A percentile compares a stretch with the other conserved stretches of the same genome.
These are phyloP conservation scores for Sclerotinia sclerotiorum DNA, from an alignment of 2,329 filamentous ascomycete genomes.

Conservation along the genomic window DNA sequence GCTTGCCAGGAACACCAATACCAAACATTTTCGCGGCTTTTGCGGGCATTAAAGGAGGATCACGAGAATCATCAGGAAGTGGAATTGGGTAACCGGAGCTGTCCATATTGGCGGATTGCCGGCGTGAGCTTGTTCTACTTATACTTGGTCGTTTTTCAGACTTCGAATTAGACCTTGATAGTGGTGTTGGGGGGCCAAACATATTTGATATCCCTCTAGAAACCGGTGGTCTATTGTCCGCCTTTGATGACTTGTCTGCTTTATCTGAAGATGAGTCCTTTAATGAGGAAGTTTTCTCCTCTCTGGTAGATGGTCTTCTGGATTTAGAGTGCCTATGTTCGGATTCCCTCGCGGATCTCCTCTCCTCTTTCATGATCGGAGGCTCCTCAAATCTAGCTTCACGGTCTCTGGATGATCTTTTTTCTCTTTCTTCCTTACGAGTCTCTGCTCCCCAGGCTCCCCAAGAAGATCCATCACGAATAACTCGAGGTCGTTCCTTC, in stretches of 20 bases:
- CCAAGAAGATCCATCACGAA: constrained; percentile 69
- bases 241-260: constrained; percentile 46
- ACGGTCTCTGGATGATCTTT: constrained; percentile 40
- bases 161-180: constrained; percentile 68
- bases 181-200: constrained; percentile 66
- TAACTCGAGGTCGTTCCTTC: constrained; percentile 76
- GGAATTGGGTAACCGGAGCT: constrained; percentile 64
- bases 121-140: constrained; percentile 60
- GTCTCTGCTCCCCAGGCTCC: constrained; percentile 66
- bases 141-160: constrained; percentile 61
- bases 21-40: constrained; percentile 82
- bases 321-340: constrained; percentile 57
- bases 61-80: constrained; percentile 62
- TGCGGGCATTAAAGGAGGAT: constrained; percentile 58
- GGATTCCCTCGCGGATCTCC: constrained; percentile 51
- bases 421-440: constrained; percentile 45
- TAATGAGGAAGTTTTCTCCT: constrained; percentile 61
- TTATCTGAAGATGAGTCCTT: constrained; percentile 70
- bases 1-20: constrained; percentile 47
- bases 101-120: constrained; percentile 65
- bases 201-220: constrained; percentile 57
- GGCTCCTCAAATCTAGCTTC: constrained; percentile 29
- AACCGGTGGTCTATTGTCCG: constrained; percentile 41
- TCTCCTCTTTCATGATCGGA: constrained; percentile 33
- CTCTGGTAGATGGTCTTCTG: constrained; percentile 54